Conservation (phyloP, 768 basidiomycete species). For the Panellus pusillus region DNA sequence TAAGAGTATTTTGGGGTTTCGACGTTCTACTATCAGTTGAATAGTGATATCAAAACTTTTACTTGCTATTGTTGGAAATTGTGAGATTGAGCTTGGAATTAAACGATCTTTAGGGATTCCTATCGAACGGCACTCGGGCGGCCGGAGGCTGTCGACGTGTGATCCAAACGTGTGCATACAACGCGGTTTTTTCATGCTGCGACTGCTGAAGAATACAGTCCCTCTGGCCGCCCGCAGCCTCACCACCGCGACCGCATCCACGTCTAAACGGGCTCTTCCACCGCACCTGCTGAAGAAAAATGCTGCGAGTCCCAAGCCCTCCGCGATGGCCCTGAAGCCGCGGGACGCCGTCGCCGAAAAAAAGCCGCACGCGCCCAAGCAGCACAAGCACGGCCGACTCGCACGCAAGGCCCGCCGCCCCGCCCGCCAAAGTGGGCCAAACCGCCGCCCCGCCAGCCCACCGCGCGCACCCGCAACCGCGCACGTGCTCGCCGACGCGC, state of each 20-base stretch:
- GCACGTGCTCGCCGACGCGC: background rate
- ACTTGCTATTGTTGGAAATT: too few relatives aligned
- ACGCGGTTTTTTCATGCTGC: slow-evolving; percentile 11
- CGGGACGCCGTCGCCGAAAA: background rate
- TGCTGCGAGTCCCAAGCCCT: background rate
- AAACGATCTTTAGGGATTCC: too few relatives aligned
- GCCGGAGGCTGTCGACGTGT: too few relatives aligned
- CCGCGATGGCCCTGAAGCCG: background rate
- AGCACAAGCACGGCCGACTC: slow-evolving; percentile 11
- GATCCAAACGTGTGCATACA: background rate
- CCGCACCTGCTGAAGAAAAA: background rate
- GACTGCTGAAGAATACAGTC: background rate
- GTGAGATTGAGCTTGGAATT: too few relatives aligned
- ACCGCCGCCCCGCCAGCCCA: slow-evolving; percentile 3
- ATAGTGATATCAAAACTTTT: too few relatives aligned
- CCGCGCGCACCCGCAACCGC: slow-evolving; percentile 2
- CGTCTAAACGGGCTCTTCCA: background rate
- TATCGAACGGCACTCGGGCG: too few relatives aligned
- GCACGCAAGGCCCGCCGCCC: slow-evolving; percentile 17
- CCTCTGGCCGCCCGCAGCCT: background rate
- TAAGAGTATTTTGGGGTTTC: too few relatives aligned
- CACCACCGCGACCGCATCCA: slow-evolving; percentile 1
- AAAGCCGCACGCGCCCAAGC: slow-evolving; percentile 8
- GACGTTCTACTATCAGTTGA: too few relatives aligned
- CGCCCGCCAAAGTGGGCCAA: slow-evolving; percentile 10